Base-by-base conservation (phyloP, 176 grass and related monocot species). In the Rhipidocladum racemiflorum region DNA sequence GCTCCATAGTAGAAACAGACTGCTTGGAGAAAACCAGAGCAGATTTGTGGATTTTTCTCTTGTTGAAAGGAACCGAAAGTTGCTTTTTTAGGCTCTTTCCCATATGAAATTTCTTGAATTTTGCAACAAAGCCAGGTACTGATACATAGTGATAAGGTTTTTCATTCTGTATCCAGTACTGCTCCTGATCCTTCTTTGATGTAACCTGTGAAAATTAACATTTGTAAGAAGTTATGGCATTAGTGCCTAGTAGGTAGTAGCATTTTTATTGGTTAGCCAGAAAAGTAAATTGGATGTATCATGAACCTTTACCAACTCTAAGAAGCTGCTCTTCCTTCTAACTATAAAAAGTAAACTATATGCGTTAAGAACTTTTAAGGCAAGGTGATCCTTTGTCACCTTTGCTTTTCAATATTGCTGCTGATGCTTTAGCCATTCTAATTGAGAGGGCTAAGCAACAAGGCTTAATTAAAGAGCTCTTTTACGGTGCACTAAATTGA, bases 21-120 rank as follows among this genome's bases (percentile, higher is more conserved):
- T 90, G 79, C 61, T 83, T 50, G 29, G 86, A 82, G 88, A 98
- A 98, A 48, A 91, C 95, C 12, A 98, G 87, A 74, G 95, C 88
- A 61, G 95, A 94, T 79, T 84, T 82, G 88, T 95, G 92, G 80
- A 88, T 91, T 57, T 76, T 86, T 51, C 45, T 78, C 87, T 90
- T 95, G 72, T 98, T 78, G 83, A 92, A 95, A 73, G 90, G 90
- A 74, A 85, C 84, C 2, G 87, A 87, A 69, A 95, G 82, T 61
- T 95, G 90, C 60, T 83, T 90, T 77, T 76, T 84, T n/a, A 92
- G 85, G 48, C 68, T 86, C 78, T 82, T 88, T 20, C 92, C 90
- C 49, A 92, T 89, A 61, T 95, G 92, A 81, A 92, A 90, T 76
- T 81, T 85, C 60, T 80, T 86, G 78, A 95, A 95, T 40, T 83